These are phyloP conservation scores for Yamadazyma laniorum DNA, from an alignment of 805 yeast genomes.

Conservation along the genomic window DNA sequence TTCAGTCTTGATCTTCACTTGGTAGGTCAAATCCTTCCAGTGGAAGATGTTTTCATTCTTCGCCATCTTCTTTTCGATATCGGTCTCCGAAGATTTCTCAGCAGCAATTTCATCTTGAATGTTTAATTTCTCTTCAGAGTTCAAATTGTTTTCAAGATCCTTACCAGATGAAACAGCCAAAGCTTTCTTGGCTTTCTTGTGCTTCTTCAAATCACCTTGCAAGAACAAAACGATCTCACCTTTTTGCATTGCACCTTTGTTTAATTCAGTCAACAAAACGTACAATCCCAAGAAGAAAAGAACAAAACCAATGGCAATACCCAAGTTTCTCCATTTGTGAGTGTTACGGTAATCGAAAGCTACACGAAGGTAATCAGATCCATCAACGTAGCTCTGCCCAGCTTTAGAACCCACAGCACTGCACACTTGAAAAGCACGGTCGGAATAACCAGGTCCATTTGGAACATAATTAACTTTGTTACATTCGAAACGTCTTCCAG, in stretches of 20 bases:
- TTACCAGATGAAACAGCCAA: not conserved
- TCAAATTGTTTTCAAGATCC: slow-evolving; percentile 39
- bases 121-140: slow-evolving; percentile 13
- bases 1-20: slow-evolving; percentile 36
- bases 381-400: slow-evolving; percentile 54
- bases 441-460: slow-evolving; percentile 50
- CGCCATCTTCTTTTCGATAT: slow-evolving; percentile 24
- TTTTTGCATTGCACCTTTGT: slow-evolving; percentile 30
- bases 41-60: slow-evolving; percentile 32
- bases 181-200: slow-evolving; percentile 20
- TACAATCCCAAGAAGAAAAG: slow-evolving; percentile 35
- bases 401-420: slow-evolving; percentile 56
- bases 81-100: slow-evolving; percentile 24
- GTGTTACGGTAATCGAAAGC: slow-evolving; percentile 51
- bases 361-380: slow-evolving; percentile 52
- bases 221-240: slow-evolving; percentile 30
- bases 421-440: slow-evolving; percentile 48
- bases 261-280: slow-evolving; percentile 12
- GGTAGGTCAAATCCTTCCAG: slow-evolving; percentile 38
- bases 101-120: slow-evolving; percentile 13
- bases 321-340: slow-evolving; percentile 81
- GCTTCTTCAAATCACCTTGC: slow-evolving; percentile 30
- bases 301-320: slow-evolving; percentile 55
- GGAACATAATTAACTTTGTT: no score
- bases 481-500: slow-evolving; percentile 22